Percentiles rank a stretch among this genome's conserved stretches.
Evolutionary conservation across 768 basidiomycete genomes (phyloP).

Genomic region (Butyriboletus loyo): DNA sequence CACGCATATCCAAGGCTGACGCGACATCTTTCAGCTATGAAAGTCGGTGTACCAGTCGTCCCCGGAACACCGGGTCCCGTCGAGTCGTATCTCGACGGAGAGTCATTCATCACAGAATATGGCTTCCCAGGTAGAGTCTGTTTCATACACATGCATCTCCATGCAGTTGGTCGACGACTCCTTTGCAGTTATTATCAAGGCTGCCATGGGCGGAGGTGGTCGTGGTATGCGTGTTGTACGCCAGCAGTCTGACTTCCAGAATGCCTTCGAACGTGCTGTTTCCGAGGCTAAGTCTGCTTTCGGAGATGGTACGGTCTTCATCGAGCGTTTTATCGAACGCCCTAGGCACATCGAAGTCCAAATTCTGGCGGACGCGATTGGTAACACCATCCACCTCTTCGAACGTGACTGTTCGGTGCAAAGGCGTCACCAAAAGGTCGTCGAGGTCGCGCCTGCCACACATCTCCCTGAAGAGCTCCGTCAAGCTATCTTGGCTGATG

Average conservation of each 20-base stretch:
- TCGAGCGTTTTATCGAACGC: slow-evolving; percentile 94
- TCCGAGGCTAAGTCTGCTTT: slow-evolving; percentile 96
- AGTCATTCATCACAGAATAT: slow-evolving; percentile 89
- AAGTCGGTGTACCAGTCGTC: slow-evolving; percentile 90
- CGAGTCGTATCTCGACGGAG: slow-evolving; percentile 71
- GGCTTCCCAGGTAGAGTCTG: slow-evolving; percentile 79
- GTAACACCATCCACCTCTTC: slow-evolving; percentile 96
- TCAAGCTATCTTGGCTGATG: slow-evolving; percentile 83
- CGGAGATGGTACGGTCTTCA: slow-evolving; percentile 98
- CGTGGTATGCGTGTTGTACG: slow-evolving; percentile 99
- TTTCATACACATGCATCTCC: not conserved
- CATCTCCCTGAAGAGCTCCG: slow-evolving; percentile 90
- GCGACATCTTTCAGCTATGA: slow-evolving; percentile 59
- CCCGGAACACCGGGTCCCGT: slow-evolving; percentile 98
- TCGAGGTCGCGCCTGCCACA: slow-evolving; percentile 96
- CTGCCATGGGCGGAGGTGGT: slow-evolving; percentile 98
- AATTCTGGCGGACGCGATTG: slow-evolving; percentile 83
- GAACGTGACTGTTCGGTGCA: slow-evolving; percentile 99
- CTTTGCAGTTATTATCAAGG: slow-evolving; percentile 91
- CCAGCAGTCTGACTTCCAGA: slow-evolving; percentile 87
- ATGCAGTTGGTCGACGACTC: slow-evolving; percentile 6
- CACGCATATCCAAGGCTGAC: slow-evolving; percentile 1
- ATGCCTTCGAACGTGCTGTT: slow-evolving; percentile 87
- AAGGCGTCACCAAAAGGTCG: slow-evolving; percentile 96
- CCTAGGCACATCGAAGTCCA: slow-evolving; percentile 99